Evolutionary conservation across 2,329 filamentous ascomycete species (phyloP), one percentile per base, ranked within the genome.

Genomic region (Penicillium crustosum): DNA sequence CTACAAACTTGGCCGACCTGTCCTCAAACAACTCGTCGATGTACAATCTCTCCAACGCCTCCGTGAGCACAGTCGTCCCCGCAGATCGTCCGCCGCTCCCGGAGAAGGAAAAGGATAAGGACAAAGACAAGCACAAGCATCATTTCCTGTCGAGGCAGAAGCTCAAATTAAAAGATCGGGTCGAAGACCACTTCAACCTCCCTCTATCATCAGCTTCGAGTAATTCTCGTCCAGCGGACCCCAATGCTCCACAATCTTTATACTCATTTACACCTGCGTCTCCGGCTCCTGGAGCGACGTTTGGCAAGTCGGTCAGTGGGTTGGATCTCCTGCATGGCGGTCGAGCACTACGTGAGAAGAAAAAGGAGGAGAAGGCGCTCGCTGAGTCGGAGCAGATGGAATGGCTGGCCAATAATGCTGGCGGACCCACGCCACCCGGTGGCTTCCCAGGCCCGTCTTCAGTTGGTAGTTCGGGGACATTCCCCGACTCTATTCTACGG

Each of bases 251-350:
- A 4, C 81, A 86, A 56, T 86, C 86, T 3, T 75, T 89, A 4
- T 89, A 89, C 70, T 86, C 82, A 0, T 89, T 89, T 66, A 82
- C 83, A 0, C 86, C 86, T 1, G 82, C 86, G 3, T 88, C 86
- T 2, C 86, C 86, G 4, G 82, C 81, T 9, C 81, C 83, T 35
- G 78, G 80, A n/a, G 81, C 78, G 8, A 75, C 82, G 1, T 96
- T 97, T 71, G 82, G 87, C 38, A 95, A 94, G 76, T 89, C 88
- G 3, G 89, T 94, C 69, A 93, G 89, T 58, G 89, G 89, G 0
- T 79, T 93, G 43, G 90, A 93, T 73, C 77, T 93, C 27, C 82
- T 90, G 51, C 90, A 93, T 75, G 90, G 89, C 42, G 90, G 88
- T 1, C 83, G 89, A 42, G 89, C 87, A 7, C 75, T 93, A 45